phyloP scores from a whole-genome alignment of 148 eudicot genomes.

The Dianthus caryophyllus region DNA sequence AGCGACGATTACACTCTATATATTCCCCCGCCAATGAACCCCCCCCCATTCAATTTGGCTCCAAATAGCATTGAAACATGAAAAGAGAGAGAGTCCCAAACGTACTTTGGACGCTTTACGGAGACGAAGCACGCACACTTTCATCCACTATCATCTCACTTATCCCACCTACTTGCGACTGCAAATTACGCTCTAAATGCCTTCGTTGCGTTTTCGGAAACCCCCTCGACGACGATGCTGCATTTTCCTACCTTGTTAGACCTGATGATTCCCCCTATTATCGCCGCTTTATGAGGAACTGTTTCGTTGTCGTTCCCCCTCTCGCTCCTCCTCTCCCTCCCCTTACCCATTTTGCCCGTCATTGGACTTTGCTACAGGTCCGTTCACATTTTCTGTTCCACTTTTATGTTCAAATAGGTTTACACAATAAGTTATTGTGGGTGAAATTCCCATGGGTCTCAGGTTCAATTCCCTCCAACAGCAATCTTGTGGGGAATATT shows the following conservation, averaged over 20 bases:
- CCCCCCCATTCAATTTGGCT: no score
- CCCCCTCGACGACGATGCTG: conserved; percentile 17
- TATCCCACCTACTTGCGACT: conserved; percentile 40
- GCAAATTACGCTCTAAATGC: conserved; percentile 39
- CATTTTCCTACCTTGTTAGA: conserved; percentile 41
- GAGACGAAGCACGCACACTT: conserved; percentile 42
- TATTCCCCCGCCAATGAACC: no score
- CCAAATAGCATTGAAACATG: no score
- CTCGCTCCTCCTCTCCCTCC: conserved; percentile 48
- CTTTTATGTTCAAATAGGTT: no score
- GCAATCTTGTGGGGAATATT: no score
- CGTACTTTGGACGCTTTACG: conserved; percentile 53
- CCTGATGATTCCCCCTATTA: conserved; percentile 48
- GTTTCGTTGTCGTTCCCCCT: conserved; percentile 52
- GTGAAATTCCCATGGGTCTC: no score
- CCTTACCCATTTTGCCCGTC: conserved; percentile 22
- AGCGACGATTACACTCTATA: no score
- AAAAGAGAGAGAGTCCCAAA: conserved; percentile 45
- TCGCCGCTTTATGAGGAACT: conserved; percentile 43
- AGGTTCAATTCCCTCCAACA: no score
- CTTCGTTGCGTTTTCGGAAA: conserved; percentile 41
- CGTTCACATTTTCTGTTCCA: neutral
- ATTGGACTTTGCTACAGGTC: conserved; percentile 64
- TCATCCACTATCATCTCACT: conserved; percentile 49
- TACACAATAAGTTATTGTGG: no score